Conservation (phyloP, 352 stramenopile genomes). For the Phytopythium sindhum region DNA sequence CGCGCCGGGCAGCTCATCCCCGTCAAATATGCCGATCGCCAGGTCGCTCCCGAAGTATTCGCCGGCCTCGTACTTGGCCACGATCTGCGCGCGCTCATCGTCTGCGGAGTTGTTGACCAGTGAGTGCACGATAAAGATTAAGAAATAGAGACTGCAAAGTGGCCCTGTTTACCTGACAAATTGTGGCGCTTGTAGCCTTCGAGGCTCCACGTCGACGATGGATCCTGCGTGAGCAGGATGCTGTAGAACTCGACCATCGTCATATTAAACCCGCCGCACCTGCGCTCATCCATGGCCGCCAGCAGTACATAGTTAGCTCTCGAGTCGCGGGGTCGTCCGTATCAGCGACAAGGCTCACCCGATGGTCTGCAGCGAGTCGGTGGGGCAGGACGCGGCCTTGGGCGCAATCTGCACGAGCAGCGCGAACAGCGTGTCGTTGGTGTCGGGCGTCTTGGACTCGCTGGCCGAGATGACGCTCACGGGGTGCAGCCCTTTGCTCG, state of each 20-base stretch:
- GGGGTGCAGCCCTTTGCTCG: slow-evolving; percentile 25
- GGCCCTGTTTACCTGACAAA: slow-evolving; percentile 31
- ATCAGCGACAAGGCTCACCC: not conserved
- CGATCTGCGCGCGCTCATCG: slow-evolving; percentile 48
- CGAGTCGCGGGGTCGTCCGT: not conserved
- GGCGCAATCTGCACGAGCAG: slow-evolving; percentile 60
- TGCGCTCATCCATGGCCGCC: slow-evolving; percentile 12
- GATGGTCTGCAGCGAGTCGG: slow-evolving; percentile 17
- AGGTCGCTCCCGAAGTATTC: slow-evolving; percentile 64
- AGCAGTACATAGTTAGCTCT: too few species aligned
- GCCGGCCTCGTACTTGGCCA: slow-evolving; percentile 45
- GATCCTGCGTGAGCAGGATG: slow-evolving; percentile 45
- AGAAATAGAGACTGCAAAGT: not conserved
- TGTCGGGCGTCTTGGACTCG: slow-evolving; percentile 32
- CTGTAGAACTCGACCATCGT: slow-evolving; percentile 59
- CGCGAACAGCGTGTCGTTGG: slow-evolving; percentile 39
- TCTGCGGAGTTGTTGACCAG: slow-evolving; percentile 16
- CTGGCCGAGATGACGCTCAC: slow-evolving; percentile 70
- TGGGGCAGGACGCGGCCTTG: slow-evolving; percentile 39
- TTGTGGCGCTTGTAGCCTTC: slow-evolving; percentile 59
- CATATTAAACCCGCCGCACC: slow-evolving; percentile 62
- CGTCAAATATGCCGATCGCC: slow-evolving; percentile 60
- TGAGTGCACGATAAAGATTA: not conserved
- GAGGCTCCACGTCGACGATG: slow-evolving; percentile 28
- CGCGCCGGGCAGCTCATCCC: slow-evolving; percentile 29